Conservation (phyloP, 805 yeast genomes). For the Lipomyces starkeyi region DNA sequence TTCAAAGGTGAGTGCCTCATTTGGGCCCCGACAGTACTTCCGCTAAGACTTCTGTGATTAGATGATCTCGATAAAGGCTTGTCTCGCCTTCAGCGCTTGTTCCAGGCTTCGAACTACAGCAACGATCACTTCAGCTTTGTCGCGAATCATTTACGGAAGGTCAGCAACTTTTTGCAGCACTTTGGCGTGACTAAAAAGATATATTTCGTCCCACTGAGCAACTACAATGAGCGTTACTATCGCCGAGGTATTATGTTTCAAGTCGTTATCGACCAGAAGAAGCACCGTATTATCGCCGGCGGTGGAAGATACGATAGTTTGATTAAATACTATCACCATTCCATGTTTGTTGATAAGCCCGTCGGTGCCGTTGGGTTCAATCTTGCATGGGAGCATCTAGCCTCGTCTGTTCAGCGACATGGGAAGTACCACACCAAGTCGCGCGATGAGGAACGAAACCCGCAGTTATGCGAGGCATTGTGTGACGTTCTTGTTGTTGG, state of each 20-base stretch:
- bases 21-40: neutral
- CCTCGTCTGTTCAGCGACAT: constrained; percentile 46
- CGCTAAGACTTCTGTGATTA: neutral
- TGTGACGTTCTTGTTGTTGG: constrained; percentile 60
- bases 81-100: constrained; percentile 52
- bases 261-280: constrained; percentile 69
- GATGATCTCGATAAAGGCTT: constrained; percentile 68
- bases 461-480: constrained; percentile 29
- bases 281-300: constrained; percentile 66
- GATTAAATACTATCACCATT: constrained; percentile 68
- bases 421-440: neutral
- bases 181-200: constrained; percentile 66
- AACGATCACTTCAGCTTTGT: constrained; percentile 72
- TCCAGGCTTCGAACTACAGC: constrained; percentile 49
- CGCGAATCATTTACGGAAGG: constrained; percentile 63
- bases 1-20: constrained; percentile 52
- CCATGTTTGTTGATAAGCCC: constrained; percentile 48
- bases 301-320: constrained; percentile 93
- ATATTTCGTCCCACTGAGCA: constrained; percentile 78
- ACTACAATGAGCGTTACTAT: constrained; percentile 81
- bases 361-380: constrained; percentile 84
- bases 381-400: constrained; percentile 72
- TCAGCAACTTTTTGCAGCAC: constrained; percentile 58
- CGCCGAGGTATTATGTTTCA: constrained; percentile 87
- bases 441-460: constrained; percentile 43